Evolutionary conservation across 441 rosid species (phyloP), one percentile per base, ranked within the genome.

Genomic region (Jatropha podagrica): DNA sequence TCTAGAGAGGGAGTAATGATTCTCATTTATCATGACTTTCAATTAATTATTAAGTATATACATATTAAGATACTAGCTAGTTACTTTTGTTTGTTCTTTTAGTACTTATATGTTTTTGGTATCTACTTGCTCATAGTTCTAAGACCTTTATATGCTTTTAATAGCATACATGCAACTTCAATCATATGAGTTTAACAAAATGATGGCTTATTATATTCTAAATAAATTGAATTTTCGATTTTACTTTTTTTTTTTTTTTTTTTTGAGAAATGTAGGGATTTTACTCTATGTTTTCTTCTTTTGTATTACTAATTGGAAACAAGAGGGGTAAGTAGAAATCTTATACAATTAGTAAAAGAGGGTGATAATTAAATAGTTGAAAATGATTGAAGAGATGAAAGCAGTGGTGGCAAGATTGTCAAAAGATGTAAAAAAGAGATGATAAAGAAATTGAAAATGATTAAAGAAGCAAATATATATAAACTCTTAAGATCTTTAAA

Each of bases 281-380:
- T 32, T 42, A 59, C 17, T 10, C 17, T 18, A 27, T 5, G 69
- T 54, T 74, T 32, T 79, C 76, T 72, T 80, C 62, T 86, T 72
- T 80, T 71, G 78, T 80, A 79, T 82, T 85, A 76, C 83, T 85
- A 84, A 77, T 78, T 67, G 64, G 49, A 27, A 83, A 75, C 74
- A 74, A 80, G 76, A 78, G 86, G 82, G 67, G 83, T 76, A 54
- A 82, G 85, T 72, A 76, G 74, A 86, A 76, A 72, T 68, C 54
- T 42, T 76, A 76, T 42, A 69, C 46, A 55, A 76, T 69, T 41
- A 56, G 69, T 37, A 67, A 59, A 78, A 55, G 70, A 65, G 48
- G 67, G 77, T 69, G 76, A 76, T 32, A 72, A 72, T 72, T 42
- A 68, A 77, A 75, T 27, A 65, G 67, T 60, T 72, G 78, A 72